Percentiles rank a stretch among this genome's conserved stretches.
These are phyloP conservation scores for Eucalyptus sideroxylon DNA, from an alignment of 345 rosid genomes.

Conservation along the genomic window DNA sequence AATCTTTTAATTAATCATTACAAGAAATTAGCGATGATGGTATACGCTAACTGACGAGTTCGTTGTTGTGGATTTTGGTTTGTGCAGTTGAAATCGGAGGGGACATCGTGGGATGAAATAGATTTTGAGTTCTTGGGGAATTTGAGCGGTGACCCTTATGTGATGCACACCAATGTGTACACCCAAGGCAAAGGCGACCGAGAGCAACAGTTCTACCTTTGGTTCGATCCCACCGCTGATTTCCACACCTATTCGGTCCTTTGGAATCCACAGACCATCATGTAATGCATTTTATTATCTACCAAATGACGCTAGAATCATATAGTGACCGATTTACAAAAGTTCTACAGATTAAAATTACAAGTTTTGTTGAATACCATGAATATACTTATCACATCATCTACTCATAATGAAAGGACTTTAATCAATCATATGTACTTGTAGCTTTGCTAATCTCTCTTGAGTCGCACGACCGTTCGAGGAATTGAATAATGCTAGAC, in stretches of 20 bases:
- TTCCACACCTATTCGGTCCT: constrained; percentile 43
- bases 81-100: constrained; percentile 39
- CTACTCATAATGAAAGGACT: background rate
- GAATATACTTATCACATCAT: background rate
- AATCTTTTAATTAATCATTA: background rate
- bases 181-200: constrained; percentile 41
- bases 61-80: background rate
- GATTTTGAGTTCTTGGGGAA: constrained; percentile 62
- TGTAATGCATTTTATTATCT: constrained; percentile 1
- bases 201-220: constrained; percentile 57
- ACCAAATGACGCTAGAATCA: background rate
- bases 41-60: background rate
- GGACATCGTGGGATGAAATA: constrained; percentile 59
- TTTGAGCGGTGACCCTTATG: constrained; percentile 49
- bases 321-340: background rate
- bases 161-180: constrained; percentile 44
- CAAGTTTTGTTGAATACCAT: background rate
- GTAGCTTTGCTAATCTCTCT: background rate
- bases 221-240: constrained; percentile 48
- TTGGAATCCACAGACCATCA: constrained; percentile 43
- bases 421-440: background rate
- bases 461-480: background rate
- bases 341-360: background rate
- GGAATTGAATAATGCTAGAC: background rate
- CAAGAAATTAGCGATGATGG: background rate